Base-by-base conservation (phyloP, 140 eudicot species). In the Oenanthe javanica region DNA sequence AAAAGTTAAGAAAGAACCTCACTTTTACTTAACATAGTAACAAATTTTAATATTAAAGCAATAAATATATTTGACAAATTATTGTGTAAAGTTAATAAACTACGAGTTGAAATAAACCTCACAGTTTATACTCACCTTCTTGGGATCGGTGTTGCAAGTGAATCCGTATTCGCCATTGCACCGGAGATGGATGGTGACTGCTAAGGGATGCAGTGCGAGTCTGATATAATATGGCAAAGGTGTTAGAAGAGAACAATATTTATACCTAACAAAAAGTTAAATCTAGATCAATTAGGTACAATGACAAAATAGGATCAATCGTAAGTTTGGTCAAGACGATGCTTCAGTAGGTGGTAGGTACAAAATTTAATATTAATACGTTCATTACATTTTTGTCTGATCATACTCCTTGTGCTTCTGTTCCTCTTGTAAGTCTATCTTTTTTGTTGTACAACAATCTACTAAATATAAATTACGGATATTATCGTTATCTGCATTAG, bases 321-420 rank as follows among this genome's bases (percentile, higher is more conserved):
- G 10, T 3, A 14, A 12, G 4, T 13, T 4, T 8, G 46, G 43
- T 36, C 19, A 25, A 11, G 21, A 31, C 45, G 73, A 67, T 67
- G 73, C 73, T 36, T 11, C 0, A 23, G 70, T 2, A 9, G 38
- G 38, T 23, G 2, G 67, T 40, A 40, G 43, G 3, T 15, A 15
- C 21, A 0, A 16, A n/a, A n/a, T 61, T 6, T 8, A n/a, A 61
- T n/a, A n/a, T 61, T 21, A n/a, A 61, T n/a, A n/a, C n/a, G n/a
- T n/a, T n/a, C n/a, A n/a, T n/a, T n/a, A n/a, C n/a, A n/a, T n/a
- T n/a, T n/a, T n/a, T 92, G 85, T 92, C 92, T 61, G 98, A 94
- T 94, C 98, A 61, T 9, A 11, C 98, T 14, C 90, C 98, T 61
- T 94, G 92, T 84, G 90, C 89, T 67, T 97, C 98, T 76, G 93